A percentile compares a stretch with the other conserved stretches of the same genome.
These are phyloP conservation scores for Stagonosporopsis vannaccii DNA, from an alignment of 2,329 filamentous ascomycete species.

Conservation along the genomic window DNA sequence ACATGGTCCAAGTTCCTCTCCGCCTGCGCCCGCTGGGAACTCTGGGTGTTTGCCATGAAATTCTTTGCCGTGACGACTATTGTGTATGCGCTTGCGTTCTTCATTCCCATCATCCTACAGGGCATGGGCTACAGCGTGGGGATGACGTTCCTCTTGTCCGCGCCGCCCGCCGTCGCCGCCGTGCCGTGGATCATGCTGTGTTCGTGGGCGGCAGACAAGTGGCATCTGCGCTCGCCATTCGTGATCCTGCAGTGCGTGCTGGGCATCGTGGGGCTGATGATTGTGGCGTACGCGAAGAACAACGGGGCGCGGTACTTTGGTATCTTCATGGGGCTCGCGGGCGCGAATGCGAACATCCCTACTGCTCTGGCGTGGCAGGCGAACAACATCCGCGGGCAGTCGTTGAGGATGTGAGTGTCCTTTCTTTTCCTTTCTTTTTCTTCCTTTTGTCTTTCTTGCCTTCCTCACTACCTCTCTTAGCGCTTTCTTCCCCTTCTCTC, in stretches of 20 bases:
- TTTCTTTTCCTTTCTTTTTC: background rate
- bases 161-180: slow-evolving; percentile 35
- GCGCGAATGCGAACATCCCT: slow-evolving; percentile 61
- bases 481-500: no score
- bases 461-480: no score
- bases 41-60: slow-evolving; percentile 26
- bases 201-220: slow-evolving; percentile 30
- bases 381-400: slow-evolving; percentile 23
- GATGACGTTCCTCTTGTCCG: slow-evolving; percentile 33
- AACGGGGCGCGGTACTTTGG: slow-evolving; percentile 57
- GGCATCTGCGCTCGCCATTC: slow-evolving; percentile 28
- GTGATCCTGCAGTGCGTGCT: slow-evolving; percentile 39
- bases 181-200: slow-evolving; percentile 33
- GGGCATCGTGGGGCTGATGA: slow-evolving; percentile 57
- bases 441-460: no score
- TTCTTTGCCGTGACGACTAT: slow-evolving; percentile 28
- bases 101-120: slow-evolving; percentile 36
- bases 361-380: slow-evolving; percentile 61
- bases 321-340: slow-evolving; percentile 56
- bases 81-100: slow-evolving; percentile 28
- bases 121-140: slow-evolving; percentile 31
- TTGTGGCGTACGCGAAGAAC: slow-evolving; percentile 49
- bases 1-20: slow-evolving; percentile 22
- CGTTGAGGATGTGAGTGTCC: slow-evolving; percentile 23
- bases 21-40: slow-evolving; percentile 24